Conservation (phyloP, 176 grass and related monocot genomes). For the Paspalum vaginatum region DNA sequence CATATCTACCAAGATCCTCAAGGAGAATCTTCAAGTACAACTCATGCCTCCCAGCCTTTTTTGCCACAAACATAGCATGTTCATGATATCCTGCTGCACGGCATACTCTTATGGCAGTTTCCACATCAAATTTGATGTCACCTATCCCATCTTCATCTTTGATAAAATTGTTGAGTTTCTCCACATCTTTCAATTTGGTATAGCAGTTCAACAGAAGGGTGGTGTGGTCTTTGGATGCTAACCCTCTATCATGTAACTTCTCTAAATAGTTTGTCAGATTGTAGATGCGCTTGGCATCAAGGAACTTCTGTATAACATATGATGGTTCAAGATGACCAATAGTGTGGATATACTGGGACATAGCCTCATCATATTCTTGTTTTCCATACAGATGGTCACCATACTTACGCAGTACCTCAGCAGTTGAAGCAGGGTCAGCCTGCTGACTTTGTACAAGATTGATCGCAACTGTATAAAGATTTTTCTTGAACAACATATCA, state of each 20-base stretch:
- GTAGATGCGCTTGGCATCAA: constrained; percentile 94
- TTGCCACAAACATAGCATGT: constrained; percentile 97
- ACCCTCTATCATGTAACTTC: constrained; percentile 88
- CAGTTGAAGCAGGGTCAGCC: constrained; percentile 92
- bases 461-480: constrained; percentile 93
- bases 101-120: constrained; percentile 97
- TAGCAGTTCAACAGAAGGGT: constrained; percentile 87
- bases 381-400: constrained; percentile 93
- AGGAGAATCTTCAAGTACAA: constrained; percentile 98
- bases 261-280: constrained; percentile 97
- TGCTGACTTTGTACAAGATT: constrained; percentile 95
- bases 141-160: constrained; percentile 84
- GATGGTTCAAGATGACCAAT: constrained; percentile 98
- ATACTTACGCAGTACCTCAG: constrained; percentile 93
- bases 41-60: constrained; percentile 92
- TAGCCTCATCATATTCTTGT: constrained; percentile 96
- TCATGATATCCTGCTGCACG: constrained; percentile 96
- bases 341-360: constrained; percentile 94
- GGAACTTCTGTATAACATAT: constrained; percentile 98
- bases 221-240: constrained; percentile 89
- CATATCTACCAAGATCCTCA: constrained; percentile 93
- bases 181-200: constrained; percentile 94
- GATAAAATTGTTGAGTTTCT: constrained; percentile 84
- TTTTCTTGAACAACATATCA: constrained; percentile 98
- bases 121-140: constrained; percentile 98